Percentiles rank a stretch among this genome's conserved stretches.
phyloP scores from a whole-genome alignment of 352 stramenopile species.

The Pythium vanterpoolii region DNA sequence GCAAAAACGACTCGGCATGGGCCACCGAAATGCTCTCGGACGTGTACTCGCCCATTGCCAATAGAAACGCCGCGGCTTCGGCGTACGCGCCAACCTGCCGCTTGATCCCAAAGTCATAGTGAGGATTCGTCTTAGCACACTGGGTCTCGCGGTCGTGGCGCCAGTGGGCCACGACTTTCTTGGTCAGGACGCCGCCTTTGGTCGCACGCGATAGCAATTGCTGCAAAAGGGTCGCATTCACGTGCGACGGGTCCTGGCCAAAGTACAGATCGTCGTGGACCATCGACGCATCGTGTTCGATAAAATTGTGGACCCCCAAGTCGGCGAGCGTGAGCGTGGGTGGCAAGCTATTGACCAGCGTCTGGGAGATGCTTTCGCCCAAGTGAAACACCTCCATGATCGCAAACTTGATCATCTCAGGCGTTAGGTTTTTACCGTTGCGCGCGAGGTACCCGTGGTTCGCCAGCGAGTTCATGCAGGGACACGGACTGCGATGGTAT shows the following conservation, averaged over 20 bases:
- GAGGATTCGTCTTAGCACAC: constrained; percentile 36
- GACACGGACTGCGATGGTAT: constrained; percentile 60
- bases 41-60: constrained; percentile 43
- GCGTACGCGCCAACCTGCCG: constrained; percentile 34
- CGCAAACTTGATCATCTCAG: constrained; percentile 31
- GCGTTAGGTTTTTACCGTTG: constrained; percentile 51
- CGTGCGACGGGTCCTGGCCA: constrained; percentile 32
- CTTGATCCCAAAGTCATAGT: constrained; percentile 43
- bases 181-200: constrained; percentile 30
- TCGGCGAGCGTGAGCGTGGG: constrained; percentile 46
- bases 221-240: constrained; percentile 45
- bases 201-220: constrained; percentile 33
- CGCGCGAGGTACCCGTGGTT: constrained; percentile 69
- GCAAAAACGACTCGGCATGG: constrained; percentile 41
- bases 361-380: constrained; percentile 31
- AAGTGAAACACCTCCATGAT: constrained; percentile 53
- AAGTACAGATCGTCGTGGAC: constrained; percentile 55
- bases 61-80: constrained; percentile 43
- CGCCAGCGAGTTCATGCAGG: constrained; percentile 61
- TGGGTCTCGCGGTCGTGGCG: constrained; percentile 41
- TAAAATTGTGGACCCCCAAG: constrained; percentile 51
- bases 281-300: constrained; percentile 74
- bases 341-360: constrained; percentile 32
- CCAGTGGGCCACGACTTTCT: constrained; percentile 36
- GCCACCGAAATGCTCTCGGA: constrained; percentile 36